Conservation (phyloP, 345 rosid species). For the Gossypium rotundifolium region DNA sequence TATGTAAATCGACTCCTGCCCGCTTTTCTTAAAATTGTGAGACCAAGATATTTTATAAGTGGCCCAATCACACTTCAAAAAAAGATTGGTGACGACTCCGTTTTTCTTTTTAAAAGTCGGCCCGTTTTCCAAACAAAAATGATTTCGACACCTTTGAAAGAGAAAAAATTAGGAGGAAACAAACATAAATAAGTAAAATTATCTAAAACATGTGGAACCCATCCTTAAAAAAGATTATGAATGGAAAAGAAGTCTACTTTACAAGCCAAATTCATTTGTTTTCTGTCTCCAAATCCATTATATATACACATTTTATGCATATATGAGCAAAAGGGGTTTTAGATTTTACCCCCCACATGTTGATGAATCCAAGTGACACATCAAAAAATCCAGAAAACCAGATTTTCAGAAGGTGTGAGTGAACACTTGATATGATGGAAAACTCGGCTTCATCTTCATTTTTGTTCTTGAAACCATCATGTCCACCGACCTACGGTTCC, state of each 20-base stretch:
- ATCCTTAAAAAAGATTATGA: conserved; percentile 9
- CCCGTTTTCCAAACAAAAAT: too few relatives aligned
- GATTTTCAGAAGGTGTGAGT: background rate
- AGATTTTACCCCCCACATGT: conserved; percentile 3
- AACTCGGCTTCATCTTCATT: conserved; percentile 1
- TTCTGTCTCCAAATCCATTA: conserved; percentile 12
- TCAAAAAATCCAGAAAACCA: background rate
- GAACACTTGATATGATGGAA: conserved; percentile 13
- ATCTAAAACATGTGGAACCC: conserved; percentile 7
- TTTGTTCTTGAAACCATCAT: conserved; percentile 15
- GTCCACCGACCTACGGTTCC: conserved; percentile 9
- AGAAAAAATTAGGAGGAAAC: background rate
- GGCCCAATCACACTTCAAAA: too few relatives aligned
- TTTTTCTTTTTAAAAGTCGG: too few relatives aligned
- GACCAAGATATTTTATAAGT: too few relatives aligned
- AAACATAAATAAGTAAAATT: conserved; percentile 5
- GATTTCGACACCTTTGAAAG: background rate
- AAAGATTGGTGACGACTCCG: too few relatives aligned
- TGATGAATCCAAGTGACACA: conserved; percentile 7
- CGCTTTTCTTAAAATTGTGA: too few relatives aligned
- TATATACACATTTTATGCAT: conserved; percentile 9
- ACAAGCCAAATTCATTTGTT: conserved; percentile 5
- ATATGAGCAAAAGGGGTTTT: conserved; percentile 11
- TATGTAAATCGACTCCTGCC: too few relatives aligned
- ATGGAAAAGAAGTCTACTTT: conserved; percentile 9